These are phyloP conservation scores for Hyphopichia buzzinii DNA, from an alignment of 1,139 yeast genomes.

Conservation along the genomic window DNA sequence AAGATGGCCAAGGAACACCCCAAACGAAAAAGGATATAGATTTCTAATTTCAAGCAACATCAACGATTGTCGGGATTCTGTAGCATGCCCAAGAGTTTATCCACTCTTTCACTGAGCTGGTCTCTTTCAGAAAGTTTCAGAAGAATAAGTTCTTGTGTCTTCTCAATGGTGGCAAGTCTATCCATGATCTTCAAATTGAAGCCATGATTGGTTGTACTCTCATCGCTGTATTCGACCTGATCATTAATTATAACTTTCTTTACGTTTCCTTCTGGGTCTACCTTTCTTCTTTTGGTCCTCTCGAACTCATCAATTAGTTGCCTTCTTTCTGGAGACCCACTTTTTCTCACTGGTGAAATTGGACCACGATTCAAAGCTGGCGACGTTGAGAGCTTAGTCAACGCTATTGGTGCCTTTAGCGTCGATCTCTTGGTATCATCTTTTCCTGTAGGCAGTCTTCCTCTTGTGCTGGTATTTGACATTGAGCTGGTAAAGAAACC, in stretches of 20 bases:
- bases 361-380: too few relatives aligned
- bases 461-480: too few relatives aligned
- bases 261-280: conserved; percentile 6
- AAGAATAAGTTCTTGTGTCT: conserved; percentile 13
- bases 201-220: background rate
- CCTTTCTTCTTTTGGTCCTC: conserved; percentile 9
- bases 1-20: conserved; percentile 8
- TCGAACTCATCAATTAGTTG: conserved; percentile 30
- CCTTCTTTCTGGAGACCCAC: conserved; percentile 39
- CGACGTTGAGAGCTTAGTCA: too few relatives aligned
- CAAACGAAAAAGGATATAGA: conserved; percentile 38
- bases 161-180: conserved; percentile 11
- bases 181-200: conserved; percentile 1
- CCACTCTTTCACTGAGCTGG: background rate
- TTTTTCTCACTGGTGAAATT: conserved; percentile 29
- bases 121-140: conserved; percentile 10
- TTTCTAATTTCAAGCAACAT: conserved; percentile 17
- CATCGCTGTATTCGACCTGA: conserved; percentile 11
- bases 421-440: too few relatives aligned
- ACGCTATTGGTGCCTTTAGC: too few relatives aligned
- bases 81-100: conserved; percentile 3
- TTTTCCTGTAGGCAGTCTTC: too few relatives aligned
- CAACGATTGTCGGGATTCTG: background rate
- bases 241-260: conserved; percentile 15
- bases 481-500: too few relatives aligned